These are phyloP conservation scores for Cardamine occulta DNA, from an alignment of 345 rosid species.

Conservation along the genomic window DNA sequence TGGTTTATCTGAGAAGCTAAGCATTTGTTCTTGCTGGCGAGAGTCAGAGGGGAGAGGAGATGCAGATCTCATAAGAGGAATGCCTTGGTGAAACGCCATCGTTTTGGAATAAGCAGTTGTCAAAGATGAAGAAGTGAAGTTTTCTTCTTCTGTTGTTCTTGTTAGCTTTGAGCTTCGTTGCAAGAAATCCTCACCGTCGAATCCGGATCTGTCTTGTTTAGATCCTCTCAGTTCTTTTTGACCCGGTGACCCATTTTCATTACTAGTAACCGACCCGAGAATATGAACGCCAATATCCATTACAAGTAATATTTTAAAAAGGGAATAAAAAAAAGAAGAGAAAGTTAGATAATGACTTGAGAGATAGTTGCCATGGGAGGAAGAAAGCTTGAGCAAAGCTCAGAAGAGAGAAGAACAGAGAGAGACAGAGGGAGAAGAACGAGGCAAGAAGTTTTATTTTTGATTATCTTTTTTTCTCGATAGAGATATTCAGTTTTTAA, in stretches of 20 bases:
- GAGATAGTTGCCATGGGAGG: slow-evolving; percentile 47
- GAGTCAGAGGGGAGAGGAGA: slow-evolving; percentile 41
- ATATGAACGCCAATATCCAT: slow-evolving; percentile 61
- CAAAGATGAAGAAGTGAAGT: slow-evolving; percentile 9
- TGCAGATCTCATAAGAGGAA: slow-evolving; percentile 59
- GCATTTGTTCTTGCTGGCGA: slow-evolving; percentile 55
- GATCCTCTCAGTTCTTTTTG: slow-evolving; percentile 48
- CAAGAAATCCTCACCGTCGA: slow-evolving; percentile 50
- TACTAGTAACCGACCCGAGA: slow-evolving; percentile 52
- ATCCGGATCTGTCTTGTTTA: slow-evolving; percentile 54
- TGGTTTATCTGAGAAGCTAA: slow-evolving; percentile 58
- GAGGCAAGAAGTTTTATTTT: slow-evolving; percentile 28
- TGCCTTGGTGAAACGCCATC: slow-evolving; percentile 54
- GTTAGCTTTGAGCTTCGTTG: slow-evolving; percentile 45
- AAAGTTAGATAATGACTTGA: slow-evolving; percentile 43
- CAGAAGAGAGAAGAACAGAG: slow-evolving; percentile 30
- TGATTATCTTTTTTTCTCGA: slow-evolving; percentile 15
- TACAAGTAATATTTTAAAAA: slow-evolving; percentile 2
- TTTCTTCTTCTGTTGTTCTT: slow-evolving; percentile 37
- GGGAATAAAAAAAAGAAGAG: neutral
- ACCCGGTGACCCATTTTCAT: slow-evolving; percentile 44
- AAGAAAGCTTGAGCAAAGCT: slow-evolving; percentile 38
- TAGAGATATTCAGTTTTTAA: slow-evolving; percentile 23
- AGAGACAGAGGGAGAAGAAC: slow-evolving; percentile 41
- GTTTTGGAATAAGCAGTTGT: slow-evolving; percentile 42